A percentile compares a stretch with the other conserved stretches of the same genome.
These are phyloP conservation scores for Colletotrichum musae DNA, from an alignment of 2,329 filamentous ascomycete genomes.

Conservation along the genomic window DNA sequence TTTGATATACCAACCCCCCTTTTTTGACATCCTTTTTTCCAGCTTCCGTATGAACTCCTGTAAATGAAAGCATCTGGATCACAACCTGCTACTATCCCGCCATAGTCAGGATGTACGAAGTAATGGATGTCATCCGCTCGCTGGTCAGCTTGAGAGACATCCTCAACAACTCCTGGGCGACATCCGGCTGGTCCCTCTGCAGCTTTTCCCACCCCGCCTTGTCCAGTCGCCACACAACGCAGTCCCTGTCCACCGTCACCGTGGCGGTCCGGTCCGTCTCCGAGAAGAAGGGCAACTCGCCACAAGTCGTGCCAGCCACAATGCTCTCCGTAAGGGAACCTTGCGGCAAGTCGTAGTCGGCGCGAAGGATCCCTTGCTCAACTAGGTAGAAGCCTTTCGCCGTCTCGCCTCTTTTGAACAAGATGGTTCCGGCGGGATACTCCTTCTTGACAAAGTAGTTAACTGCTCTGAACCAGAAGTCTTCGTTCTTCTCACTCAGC, in stretches of 20 bases:
- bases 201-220: slow-evolving; percentile 79
- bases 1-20: neutral
- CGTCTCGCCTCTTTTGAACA: slow-evolving; percentile 84
- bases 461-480: slow-evolving; percentile 91
- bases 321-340: slow-evolving; percentile 92
- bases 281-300: slow-evolving; percentile 95
- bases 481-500: slow-evolving; percentile 86
- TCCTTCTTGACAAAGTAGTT: slow-evolving; percentile 81
- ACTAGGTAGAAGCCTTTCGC: slow-evolving; percentile 92
- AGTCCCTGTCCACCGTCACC: slow-evolving; percentile 85
- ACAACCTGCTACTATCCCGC: slow-evolving; percentile 54
- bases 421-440: slow-evolving; percentile 76
- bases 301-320: slow-evolving; percentile 93
- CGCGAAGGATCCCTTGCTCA: slow-evolving; percentile 89
- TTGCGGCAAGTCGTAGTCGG: slow-evolving; percentile 92
- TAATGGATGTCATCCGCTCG: slow-evolving; percentile 86
- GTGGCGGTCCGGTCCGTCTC: slow-evolving; percentile 91
- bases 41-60: slow-evolving; percentile 18
- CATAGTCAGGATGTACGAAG: slow-evolving; percentile 67
- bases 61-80: neutral
- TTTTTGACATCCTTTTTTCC: slow-evolving; percentile 11
- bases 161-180: slow-evolving; percentile 86
- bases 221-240: slow-evolving; percentile 86
- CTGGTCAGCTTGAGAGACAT: slow-evolving; percentile 94
- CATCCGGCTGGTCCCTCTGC: slow-evolving; percentile 79